Conservation (phyloP, 768 basidiomycete species). For the Agrocybe pediades region DNA sequence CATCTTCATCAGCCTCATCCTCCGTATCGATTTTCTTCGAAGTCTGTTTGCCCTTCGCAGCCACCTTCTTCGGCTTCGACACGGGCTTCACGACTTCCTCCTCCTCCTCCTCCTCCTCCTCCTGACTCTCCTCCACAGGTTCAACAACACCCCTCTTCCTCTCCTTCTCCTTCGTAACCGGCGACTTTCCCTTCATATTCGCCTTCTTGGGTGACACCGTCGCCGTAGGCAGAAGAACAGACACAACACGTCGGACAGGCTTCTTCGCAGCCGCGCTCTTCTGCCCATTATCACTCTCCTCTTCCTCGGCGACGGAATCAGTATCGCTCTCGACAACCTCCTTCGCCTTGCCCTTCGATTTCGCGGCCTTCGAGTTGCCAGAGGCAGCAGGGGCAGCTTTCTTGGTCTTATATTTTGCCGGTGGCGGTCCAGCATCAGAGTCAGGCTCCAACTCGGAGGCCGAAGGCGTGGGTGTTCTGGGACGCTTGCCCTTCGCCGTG, state of each 20-base stretch:
- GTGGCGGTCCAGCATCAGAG: not conserved
- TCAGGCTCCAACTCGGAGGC: not conserved
- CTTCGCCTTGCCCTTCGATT: not conserved
- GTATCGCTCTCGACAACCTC: not conserved
- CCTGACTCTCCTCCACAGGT: not conserved
- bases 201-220: constrained; percentile 7
- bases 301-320: not conserved
- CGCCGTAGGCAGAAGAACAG: constrained; percentile 16
- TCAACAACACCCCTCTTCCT: constrained; percentile 3
- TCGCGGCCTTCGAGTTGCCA: constrained; percentile 1
- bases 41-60: constrained; percentile 5
- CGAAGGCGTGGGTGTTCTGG: not conserved
- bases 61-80: not conserved
- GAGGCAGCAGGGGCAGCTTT: not conserved
- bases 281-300: too few relatives aligned
- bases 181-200: not conserved
- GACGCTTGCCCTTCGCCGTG: not conserved
- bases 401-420: not conserved
- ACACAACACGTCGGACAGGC: constrained; percentile 10
- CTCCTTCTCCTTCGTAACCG: constrained; percentile 3
- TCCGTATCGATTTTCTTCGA: not conserved
- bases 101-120: constrained; percentile 3
- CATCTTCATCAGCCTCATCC: constrained; percentile 4
- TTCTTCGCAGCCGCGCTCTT: not conserved
- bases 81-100: not conserved